Evolutionary conservation across 2,329 filamentous ascomycete species (phyloP).

Genomic region (Aaosphaeria pasadenensis): DNA sequence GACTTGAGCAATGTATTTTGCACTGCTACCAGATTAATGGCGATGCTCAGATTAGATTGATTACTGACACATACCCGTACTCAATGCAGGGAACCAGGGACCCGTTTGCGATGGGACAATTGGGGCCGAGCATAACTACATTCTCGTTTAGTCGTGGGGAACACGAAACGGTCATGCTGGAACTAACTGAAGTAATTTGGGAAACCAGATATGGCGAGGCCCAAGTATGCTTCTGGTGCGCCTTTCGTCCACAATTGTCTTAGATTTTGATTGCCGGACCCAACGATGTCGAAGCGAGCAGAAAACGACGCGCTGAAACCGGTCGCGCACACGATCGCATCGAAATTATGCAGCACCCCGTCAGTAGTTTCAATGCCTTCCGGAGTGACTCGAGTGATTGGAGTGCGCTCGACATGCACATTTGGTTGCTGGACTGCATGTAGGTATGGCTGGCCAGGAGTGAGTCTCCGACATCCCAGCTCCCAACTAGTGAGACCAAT

Average conservation of each 20-base stretch:
- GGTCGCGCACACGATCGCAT: slow-evolving; percentile 35
- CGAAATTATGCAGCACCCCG: slow-evolving; percentile 12
- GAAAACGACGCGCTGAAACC: slow-evolving; percentile 32
- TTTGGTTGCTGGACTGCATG: slow-evolving; percentile 32
- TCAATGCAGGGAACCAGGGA: background rate
- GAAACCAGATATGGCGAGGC: background rate
- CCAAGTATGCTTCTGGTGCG: background rate
- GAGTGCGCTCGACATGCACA: slow-evolving; percentile 26
- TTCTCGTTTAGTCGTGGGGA: background rate
- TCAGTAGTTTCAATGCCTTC: slow-evolving; percentile 7
- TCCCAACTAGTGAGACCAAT: slow-evolving; percentile 4
- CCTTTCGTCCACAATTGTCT: background rate
- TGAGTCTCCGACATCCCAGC: slow-evolving; percentile 2
- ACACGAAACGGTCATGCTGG: background rate
- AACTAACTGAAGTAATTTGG: background rate
- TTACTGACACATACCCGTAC: background rate
- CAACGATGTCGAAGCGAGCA: background rate
- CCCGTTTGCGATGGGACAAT: background rate
- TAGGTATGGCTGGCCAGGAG: slow-evolving; percentile 13
- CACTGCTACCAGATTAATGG: background rate
- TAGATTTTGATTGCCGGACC: background rate
- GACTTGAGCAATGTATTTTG: background rate
- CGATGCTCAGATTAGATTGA: background rate
- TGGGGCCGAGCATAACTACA: background rate
- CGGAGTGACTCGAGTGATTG: background rate